phyloP scores from a whole-genome alignment of 345 rosid species.

The Aethionema arabicum region DNA sequence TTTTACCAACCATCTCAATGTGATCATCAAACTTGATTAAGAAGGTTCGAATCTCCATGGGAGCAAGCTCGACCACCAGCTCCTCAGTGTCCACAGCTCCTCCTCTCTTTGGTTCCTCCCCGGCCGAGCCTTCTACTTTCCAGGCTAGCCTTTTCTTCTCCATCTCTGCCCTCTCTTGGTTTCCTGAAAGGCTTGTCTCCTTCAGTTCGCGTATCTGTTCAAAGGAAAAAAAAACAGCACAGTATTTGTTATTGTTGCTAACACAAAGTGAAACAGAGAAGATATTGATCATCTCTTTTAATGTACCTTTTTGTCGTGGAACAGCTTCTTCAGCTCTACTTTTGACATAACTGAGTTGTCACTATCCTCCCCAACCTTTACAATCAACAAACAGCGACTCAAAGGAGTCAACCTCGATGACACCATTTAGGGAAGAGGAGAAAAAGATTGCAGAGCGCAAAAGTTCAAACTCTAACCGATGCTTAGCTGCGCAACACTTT shows the following conservation, averaged over 20 bases:
- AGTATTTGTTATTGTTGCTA: not conserved
- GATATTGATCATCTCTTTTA: slow-evolving; percentile 11
- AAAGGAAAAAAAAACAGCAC: slow-evolving; percentile 4
- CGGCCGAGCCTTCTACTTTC: slow-evolving; percentile 55
- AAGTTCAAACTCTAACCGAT: too few species aligned
- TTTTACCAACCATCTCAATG: slow-evolving; percentile 22
- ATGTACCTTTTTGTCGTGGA: slow-evolving; percentile 63
- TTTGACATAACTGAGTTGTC: slow-evolving; percentile 71
- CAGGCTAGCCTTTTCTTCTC: slow-evolving; percentile 75
- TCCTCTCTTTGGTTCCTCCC: slow-evolving; percentile 50
- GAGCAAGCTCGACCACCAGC: slow-evolving; percentile 78
- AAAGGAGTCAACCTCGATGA: not conserved
- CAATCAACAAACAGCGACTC: slow-evolving; percentile 20
- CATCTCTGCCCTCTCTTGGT: slow-evolving; percentile 78
- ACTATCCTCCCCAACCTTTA: slow-evolving; percentile 75
- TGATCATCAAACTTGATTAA: slow-evolving; percentile 35
- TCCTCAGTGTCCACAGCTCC: slow-evolving; percentile 50
- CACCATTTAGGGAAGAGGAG: not conserved
- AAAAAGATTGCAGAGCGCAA: not conserved
- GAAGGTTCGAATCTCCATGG: slow-evolving; percentile 93
- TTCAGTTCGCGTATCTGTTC: slow-evolving; percentile 57
- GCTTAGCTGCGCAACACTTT: too few species aligned
- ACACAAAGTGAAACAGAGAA: slow-evolving; percentile 5
- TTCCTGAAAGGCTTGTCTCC: slow-evolving; percentile 79
- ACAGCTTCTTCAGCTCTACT: slow-evolving; percentile 72